Evolutionary conservation across 805 yeast genomes (phyloP).

Genomic region (Schwanniomyces vanrijiae): DNA sequence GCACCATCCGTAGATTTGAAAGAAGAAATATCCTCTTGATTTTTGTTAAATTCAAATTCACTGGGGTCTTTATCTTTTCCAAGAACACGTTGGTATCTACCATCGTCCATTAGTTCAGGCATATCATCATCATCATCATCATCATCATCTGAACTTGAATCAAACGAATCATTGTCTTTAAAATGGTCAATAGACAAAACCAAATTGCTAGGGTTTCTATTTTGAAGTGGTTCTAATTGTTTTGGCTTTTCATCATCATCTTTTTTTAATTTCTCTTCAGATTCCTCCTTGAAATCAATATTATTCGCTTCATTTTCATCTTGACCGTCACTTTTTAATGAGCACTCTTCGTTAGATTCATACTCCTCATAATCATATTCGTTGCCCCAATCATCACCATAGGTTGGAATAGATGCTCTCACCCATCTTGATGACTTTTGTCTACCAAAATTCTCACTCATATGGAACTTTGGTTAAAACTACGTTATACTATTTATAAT

Average conservation of each 20-base stretch:
- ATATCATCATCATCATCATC: conserved; percentile 15
- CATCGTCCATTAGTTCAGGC: conserved; percentile 7
- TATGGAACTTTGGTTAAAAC: conserved; percentile 1
- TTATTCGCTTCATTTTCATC: neutral
- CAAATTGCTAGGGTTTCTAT: conserved; percentile 13
- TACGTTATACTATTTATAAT: neutral
- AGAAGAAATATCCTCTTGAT: neutral
- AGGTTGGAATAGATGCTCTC: conserved; percentile 40
- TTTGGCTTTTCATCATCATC: neutral
- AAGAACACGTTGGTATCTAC: neutral
- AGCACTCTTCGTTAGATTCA: conserved; percentile 5
- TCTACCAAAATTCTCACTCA: conserved; percentile 40
- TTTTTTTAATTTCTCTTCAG: neutral
- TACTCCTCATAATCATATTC: conserved; percentile 26
- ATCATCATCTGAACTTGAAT: conserved; percentile 16
- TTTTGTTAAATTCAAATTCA: neutral
- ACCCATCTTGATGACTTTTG: conserved; percentile 46
- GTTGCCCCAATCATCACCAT: conserved; percentile 44
- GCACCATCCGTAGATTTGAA: neutral
- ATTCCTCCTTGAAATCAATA: neutral
- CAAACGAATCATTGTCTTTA: conserved; percentile 14
- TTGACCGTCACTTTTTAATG: neutral
- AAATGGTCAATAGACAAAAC: conserved; percentile 37
- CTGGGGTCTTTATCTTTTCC: neutral
- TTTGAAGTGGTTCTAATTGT: neutral